Evolutionary conservation across 768 basidiomycete species (phyloP).

Genomic region (Flagelloscypha sp.): DNA sequence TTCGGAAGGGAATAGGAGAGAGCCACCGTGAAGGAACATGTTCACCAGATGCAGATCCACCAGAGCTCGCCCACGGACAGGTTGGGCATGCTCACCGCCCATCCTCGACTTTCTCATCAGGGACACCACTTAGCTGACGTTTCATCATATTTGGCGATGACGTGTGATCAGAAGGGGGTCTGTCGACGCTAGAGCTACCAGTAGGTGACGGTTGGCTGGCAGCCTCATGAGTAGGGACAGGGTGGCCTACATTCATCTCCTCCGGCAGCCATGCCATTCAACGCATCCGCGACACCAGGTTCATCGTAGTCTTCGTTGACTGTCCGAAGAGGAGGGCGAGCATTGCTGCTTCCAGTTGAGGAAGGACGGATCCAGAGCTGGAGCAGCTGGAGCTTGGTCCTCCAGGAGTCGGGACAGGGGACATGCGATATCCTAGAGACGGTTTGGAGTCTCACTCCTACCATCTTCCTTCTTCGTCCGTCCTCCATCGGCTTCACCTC

Average conservation of each 20-base stretch:
- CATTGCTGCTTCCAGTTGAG: conserved; percentile 30
- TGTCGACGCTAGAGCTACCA: conserved; percentile 20
- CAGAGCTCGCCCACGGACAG: too few relatives aligned
- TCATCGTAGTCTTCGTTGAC: conserved; percentile 70
- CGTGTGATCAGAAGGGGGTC: conserved; percentile 21
- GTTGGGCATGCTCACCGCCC: too few relatives aligned
- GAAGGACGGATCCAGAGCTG: conserved; percentile 31
- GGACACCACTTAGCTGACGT: conserved; percentile 38
- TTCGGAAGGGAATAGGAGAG: conserved; percentile 38
- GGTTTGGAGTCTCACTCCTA: too few relatives aligned
- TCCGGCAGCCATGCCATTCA: conserved; percentile 38
- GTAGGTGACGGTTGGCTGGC: conserved; percentile 20
- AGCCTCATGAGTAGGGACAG: conserved; percentile 10
- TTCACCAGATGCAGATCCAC: too few relatives aligned
- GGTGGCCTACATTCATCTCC: too few relatives aligned
- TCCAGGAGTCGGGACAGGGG: conserved; percentile 35
- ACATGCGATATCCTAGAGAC: conserved; percentile 13
- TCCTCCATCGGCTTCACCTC: too few relatives aligned
- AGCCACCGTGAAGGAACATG: conserved; percentile 29
- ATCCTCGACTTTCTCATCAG: conserved; percentile 36
- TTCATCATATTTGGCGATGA: conserved; percentile 33
- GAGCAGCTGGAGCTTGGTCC: conserved; percentile 36
- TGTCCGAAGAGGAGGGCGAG: conserved; percentile 34
- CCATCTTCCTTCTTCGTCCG: too few relatives aligned
- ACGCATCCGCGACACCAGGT: conserved; percentile 48